Conservation (phyloP, 305 asterid species). For the Fraxinus floribunda region DNA sequence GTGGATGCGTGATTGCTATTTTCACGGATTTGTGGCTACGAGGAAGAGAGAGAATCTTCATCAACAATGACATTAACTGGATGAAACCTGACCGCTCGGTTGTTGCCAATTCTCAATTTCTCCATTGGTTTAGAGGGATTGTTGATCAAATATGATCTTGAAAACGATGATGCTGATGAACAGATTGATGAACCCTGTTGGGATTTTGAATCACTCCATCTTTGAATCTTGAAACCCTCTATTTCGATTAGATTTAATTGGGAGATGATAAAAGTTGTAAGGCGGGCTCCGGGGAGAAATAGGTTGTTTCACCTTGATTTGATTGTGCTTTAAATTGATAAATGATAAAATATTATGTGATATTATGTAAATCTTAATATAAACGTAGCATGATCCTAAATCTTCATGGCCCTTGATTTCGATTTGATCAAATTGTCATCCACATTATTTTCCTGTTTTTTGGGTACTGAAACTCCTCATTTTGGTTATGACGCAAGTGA, state of each 20-base stretch:
- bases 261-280: slow-evolving; percentile 35
- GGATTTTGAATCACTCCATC: too few species aligned
- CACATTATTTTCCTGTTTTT: slow-evolving; percentile 6
- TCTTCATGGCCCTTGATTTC: slow-evolving; percentile 38
- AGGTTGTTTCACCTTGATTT: slow-evolving; percentile 53
- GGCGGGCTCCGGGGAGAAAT: slow-evolving; percentile 39
- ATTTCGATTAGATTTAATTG: slow-evolving; percentile 15
- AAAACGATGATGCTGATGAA: slow-evolving; percentile 32
- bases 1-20: neutral
- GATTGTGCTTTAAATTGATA: too few species aligned
- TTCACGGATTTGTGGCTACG: slow-evolving; percentile 34
- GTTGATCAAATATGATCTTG: slow-evolving; percentile 47
- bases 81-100: slow-evolving; percentile 39
- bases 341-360: too few species aligned
- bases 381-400: too few species aligned
- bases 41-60: slow-evolving; percentile 32
- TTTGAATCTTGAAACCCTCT: slow-evolving; percentile 8
- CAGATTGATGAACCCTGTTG: neutral
- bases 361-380: too few species aligned
- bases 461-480: slow-evolving; percentile 14
- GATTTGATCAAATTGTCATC: slow-evolving; percentile 34
- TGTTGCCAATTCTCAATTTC: slow-evolving; percentile 6
- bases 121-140: slow-evolving; percentile 25
- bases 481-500: neutral
- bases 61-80: slow-evolving; percentile 41